Conservation (phyloP, 2,329 filamentous ascomycete genomes). For the Elsinoe batatas region DNA sequence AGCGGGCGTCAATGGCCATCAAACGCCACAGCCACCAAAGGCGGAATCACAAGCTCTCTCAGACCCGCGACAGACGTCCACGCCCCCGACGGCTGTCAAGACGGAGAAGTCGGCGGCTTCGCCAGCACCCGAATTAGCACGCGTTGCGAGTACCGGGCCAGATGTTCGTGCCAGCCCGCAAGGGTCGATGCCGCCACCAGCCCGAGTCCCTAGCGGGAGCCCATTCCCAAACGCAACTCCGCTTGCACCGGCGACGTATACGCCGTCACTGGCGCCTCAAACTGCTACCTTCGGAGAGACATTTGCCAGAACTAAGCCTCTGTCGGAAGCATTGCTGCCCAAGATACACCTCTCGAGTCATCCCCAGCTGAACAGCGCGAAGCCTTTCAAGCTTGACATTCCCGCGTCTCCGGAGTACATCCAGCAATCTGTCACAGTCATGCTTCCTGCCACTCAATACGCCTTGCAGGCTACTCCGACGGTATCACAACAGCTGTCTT, state of each 20-base stretch:
- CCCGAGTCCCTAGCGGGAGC: constrained; percentile 31
- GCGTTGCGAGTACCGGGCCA: constrained; percentile 28
- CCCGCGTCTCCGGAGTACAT: constrained; percentile 55
- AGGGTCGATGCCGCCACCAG: constrained; percentile 27
- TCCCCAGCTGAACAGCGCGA: constrained; percentile 49
- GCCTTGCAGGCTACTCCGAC: constrained; percentile 62
- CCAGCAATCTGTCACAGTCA: constrained; percentile 64
- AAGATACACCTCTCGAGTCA: constrained; percentile 59
- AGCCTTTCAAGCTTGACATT: constrained; percentile 54
- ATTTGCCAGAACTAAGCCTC: constrained; percentile 24
- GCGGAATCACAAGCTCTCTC: constrained; percentile 18
- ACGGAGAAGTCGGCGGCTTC: constrained; percentile 30
- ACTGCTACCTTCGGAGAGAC: constrained; percentile 20
- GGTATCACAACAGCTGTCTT: constrained; percentile 44
- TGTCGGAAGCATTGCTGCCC: constrained; percentile 55
- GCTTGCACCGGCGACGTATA: constrained; percentile 27
- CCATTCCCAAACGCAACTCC: constrained; percentile 31
- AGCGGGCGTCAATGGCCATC: constrained; percentile 38
- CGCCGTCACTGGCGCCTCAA: constrained; percentile 19
- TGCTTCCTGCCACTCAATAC: constrained; percentile 56
- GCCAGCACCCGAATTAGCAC: constrained; percentile 33
- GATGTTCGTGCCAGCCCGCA: constrained; percentile 28
- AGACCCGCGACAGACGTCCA: constrained; percentile 23
- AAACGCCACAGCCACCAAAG: constrained; percentile 19
- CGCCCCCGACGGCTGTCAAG: constrained; percentile 33